Percentiles rank a stretch among this genome's conserved stretches.
phyloP scores from a whole-genome alignment of 2,329 filamentous ascomycete genomes.

The Salinomyces thailandicus region DNA sequence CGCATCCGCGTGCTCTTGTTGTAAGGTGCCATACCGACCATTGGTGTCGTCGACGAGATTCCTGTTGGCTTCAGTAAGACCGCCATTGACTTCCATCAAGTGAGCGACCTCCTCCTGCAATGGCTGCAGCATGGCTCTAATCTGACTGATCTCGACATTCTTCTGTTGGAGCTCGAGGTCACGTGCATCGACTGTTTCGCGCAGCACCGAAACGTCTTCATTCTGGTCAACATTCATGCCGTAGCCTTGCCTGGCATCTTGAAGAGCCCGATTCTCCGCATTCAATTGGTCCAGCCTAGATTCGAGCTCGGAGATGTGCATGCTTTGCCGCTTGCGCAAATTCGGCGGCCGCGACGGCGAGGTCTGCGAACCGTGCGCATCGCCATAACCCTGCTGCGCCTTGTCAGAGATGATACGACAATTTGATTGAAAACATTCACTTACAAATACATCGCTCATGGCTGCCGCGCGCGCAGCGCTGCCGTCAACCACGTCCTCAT shows the following conservation, averaged over 20 bases:
- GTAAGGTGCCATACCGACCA: constrained; percentile 57
- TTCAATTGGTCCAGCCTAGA: constrained; percentile 71
- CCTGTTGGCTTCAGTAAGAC: constrained; percentile 65
- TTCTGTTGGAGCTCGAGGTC: constrained; percentile 66
- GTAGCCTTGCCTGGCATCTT: constrained; percentile 44
- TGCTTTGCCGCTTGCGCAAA: constrained; percentile 93
- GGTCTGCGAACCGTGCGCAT: constrained; percentile 74
- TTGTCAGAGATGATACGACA: constrained; percentile 11
- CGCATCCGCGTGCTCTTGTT: constrained; percentile 50
- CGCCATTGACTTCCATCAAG: constrained; percentile 72
- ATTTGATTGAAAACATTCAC: no score
- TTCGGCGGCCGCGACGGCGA: constrained; percentile 91
- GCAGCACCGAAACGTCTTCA: constrained; percentile 44
- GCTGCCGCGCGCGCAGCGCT: constrained; percentile 72
- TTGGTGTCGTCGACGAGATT: constrained; percentile 67
- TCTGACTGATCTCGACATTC: constrained; percentile 72
- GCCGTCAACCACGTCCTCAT: constrained; percentile 74
- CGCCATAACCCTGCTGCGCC: constrained; percentile 79
- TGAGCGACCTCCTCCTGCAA: constrained; percentile 73
- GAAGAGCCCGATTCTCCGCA: constrained; percentile 71
- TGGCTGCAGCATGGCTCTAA: constrained; percentile 62
- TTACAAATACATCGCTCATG: constrained; percentile 92
- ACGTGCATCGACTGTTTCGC: constrained; percentile 50
- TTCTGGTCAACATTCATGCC: constrained; percentile 9
- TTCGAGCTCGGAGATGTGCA: constrained; percentile 88